Evolutionary conservation across 352 stramenopile genomes (phyloP).

Genomic region (Phytophthora litchii): DNA sequence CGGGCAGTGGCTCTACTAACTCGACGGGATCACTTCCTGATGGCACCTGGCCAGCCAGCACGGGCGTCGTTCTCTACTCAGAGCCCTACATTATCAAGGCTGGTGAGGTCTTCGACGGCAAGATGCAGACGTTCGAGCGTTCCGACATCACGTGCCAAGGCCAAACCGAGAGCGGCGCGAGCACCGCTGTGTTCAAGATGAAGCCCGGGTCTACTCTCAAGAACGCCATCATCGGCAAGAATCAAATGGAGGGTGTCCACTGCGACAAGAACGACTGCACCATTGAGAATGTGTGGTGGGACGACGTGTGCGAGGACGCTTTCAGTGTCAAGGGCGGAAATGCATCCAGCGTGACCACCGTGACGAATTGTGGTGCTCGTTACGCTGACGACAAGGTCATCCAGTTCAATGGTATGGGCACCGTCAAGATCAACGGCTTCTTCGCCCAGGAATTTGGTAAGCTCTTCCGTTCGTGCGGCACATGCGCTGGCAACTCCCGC

Average conservation of each 20-base stretch:
- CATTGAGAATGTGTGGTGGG: conserved; percentile 17
- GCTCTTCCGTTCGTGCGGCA: conserved; percentile 34
- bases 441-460: conserved; percentile 14
- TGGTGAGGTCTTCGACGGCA: conserved; percentile 19
- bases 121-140: conserved; percentile 60
- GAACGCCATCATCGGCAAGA: conserved; percentile 18
- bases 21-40: conserved; percentile 7
- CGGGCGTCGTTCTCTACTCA: conserved; percentile 14
- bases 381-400: conserved; percentile 50
- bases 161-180: conserved; percentile 22
- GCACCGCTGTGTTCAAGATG: conserved; percentile 39
- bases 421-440: conserved; percentile 20
- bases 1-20: background rate
- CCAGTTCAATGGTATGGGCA: conserved; percentile 30
- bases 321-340: conserved; percentile 39
- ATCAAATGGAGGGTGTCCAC: conserved; percentile 10
- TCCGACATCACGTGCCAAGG: conserved; percentile 44
- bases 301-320: conserved; percentile 24
- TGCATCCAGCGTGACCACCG: conserved; percentile 27
- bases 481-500: conserved; percentile 37
- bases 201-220: conserved; percentile 14
- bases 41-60: conserved; percentile 16
- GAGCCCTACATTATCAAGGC: conserved; percentile 39
- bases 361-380: conserved; percentile 26
- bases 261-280: conserved; percentile 14